These are phyloP conservation scores for Simmondsia chinensis DNA, from an alignment of 148 eudicot species.

Conservation along the genomic window DNA sequence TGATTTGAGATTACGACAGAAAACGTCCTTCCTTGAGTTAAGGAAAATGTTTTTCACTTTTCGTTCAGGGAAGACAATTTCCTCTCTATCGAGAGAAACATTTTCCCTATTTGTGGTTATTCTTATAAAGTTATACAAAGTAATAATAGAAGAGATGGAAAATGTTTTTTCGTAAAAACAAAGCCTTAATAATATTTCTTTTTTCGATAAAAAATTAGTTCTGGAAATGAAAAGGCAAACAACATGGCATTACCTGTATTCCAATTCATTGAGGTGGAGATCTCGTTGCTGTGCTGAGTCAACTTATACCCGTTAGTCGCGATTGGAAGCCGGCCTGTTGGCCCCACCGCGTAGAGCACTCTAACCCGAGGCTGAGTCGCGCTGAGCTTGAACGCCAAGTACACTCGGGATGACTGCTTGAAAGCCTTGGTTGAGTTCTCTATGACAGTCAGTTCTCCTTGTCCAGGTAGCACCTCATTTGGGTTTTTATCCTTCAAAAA, in stretches of 20 bases:
- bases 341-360: conserved; percentile 55
- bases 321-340: conserved; percentile 19
- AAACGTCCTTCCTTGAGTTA: too few relatives aligned
- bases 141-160: too few relatives aligned
- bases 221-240: not conserved
- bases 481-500: conserved; percentile 23
- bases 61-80: too few relatives aligned
- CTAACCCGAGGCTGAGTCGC: conserved; percentile 22
- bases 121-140: too few relatives aligned
- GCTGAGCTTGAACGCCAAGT: conserved; percentile 56
- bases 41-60: too few relatives aligned
- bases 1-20: too few relatives aligned
- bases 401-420: conserved; percentile 16
- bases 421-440: conserved; percentile 21
- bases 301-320: conserved; percentile 15
- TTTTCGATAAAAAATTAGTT: too few relatives aligned
- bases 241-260: conserved; percentile 39
- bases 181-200: too few relatives aligned
- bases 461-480: conserved; percentile 20
- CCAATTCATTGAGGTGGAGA: conserved; percentile 40
- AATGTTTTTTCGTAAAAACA: too few relatives aligned
- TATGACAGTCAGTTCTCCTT: conserved; percentile 36
- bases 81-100: too few relatives aligned
- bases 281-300: conserved; percentile 21
- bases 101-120: too few relatives aligned